Evolutionary conservation across 805 yeast species (phyloP).

Genomic region (Clavispora vitiphila): DNA sequence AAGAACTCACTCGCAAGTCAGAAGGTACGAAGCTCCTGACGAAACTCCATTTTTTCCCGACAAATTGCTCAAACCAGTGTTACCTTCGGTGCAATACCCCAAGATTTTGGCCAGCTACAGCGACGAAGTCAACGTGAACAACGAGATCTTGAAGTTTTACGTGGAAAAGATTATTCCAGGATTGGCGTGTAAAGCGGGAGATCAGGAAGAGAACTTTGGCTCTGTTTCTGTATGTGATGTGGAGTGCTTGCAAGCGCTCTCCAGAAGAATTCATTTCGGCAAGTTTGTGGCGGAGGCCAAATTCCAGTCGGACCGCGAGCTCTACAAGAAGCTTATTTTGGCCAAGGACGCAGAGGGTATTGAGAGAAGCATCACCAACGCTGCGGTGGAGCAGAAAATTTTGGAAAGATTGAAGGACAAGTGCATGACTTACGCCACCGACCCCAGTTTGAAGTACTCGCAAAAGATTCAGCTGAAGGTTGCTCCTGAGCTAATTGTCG

Average conservation of each 20-base stretch:
- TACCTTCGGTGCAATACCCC: conserved; percentile 80
- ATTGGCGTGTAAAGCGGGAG: conserved; percentile 60
- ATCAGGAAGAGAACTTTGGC: conserved; percentile 82
- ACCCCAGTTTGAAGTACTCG: conserved; percentile 71
- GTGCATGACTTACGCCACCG: conserved; percentile 83
- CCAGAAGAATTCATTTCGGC: conserved; percentile 94
- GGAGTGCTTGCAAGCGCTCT: conserved; percentile 79
- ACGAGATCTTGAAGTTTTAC: conserved; percentile 62
- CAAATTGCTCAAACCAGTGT: conserved; percentile 57
- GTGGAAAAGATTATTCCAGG: conserved; percentile 70
- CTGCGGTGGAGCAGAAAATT: conserved; percentile 81
- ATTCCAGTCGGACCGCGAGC: conserved; percentile 61
- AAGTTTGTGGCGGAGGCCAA: conserved; percentile 97
- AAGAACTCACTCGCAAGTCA: conserved; percentile 56
- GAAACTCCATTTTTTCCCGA: conserved; percentile 86
- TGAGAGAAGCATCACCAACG: conserved; percentile 76
- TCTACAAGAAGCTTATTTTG: conserved; percentile 59
- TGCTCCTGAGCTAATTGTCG: conserved; percentile 75
- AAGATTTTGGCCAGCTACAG: conserved; percentile 69
- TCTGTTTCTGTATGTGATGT: conserved; percentile 82
- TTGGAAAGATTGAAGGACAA: conserved; percentile 72
- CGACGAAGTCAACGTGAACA: conserved; percentile 71
- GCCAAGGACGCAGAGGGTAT: conserved; percentile 67
- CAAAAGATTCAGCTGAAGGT: conserved; percentile 70
- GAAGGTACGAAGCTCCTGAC: conserved; percentile 93